Evolutionary conservation across 768 basidiomycete genomes (phyloP), one percentile per base, ranked within the genome.

Genomic region (Coprinopsis strossmayeri): DNA sequence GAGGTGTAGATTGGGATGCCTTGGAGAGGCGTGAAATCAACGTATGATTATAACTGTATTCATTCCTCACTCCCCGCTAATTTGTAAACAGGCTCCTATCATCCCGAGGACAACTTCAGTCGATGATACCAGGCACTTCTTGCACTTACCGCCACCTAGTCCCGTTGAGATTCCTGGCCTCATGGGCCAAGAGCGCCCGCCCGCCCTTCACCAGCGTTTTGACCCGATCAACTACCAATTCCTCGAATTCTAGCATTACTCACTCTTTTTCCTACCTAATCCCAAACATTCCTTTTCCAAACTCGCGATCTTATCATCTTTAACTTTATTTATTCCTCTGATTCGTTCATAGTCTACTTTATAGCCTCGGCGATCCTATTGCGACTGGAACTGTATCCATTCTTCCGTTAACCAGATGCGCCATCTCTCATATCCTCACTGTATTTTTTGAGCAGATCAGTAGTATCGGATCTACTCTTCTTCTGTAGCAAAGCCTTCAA

Each of bases 1-100:
- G 84, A 62, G 93, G 92, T 12, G 92, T 95, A 28, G 91, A 94
- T 59, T 95, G 92, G 92, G 82, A 79, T 51, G 87, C 88, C 2
- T 67, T 95, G 34, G 88, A 91, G 61, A 78, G 86, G 28, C 79
- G 87, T 48, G 87, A 92, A 65, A 94, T 95, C 50, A 79, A 83
- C 59, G 91, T 91, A 56, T 59, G 78, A 68, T 38, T 27, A 41
- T 43, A 54, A 38, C 34, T 43, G 38, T 46, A 37, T 25, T 39
- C 32, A 38, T 20, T 20, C 42, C 34, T 20, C 40, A 27, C 49
- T 55, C 56, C 48, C 30, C 9, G 15, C 49, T 35, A 11, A 28
- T 32, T 48, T 18, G 34, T 55, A 40, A 35, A 7, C 57, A 91
- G 89, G 90, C 91, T 32, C 89, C 89, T 20, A 92, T 92, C 58